phyloP scores from a whole-genome alignment of 495 filamentous ascomycete genomes.

The Podospora appendiculata region DNA sequence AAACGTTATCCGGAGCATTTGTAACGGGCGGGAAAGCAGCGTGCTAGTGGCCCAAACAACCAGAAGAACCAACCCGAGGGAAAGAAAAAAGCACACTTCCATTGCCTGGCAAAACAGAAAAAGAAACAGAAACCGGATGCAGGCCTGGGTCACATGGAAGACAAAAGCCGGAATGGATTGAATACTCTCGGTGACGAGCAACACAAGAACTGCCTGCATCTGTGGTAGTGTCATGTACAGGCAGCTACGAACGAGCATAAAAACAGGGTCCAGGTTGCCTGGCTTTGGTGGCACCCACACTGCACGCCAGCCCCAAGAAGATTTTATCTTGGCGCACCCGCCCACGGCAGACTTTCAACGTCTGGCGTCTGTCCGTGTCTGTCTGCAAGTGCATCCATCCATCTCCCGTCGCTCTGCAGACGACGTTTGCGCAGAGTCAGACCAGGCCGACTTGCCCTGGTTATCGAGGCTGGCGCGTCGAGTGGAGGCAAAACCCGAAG shows the following conservation, averaged over 20 bases:
- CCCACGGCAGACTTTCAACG: not conserved
- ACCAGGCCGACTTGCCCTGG: no score
- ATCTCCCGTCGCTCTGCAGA: no score
- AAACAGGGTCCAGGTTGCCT: constrained; percentile 12
- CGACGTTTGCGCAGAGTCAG: no score
- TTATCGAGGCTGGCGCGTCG: no score
- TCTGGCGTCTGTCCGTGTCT: not conserved
- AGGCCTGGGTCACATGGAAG: not conserved
- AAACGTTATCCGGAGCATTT: constrained; percentile 13
- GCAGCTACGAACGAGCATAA: not conserved
- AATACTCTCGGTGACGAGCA: not conserved
- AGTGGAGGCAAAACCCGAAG: no score
- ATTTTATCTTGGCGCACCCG: constrained; percentile 8
- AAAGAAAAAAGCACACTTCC: no score
- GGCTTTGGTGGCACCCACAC: constrained; percentile 14
- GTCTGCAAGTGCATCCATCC: no score
- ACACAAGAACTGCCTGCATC: no score
- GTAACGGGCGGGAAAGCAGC: constrained; percentile 2
- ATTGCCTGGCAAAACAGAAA: no score
- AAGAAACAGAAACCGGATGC: no score
- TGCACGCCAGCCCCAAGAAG: constrained; percentile 1
- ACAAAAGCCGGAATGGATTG: not conserved
- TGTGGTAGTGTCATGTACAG: not conserved
- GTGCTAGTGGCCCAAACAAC: no score
- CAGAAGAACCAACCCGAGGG: no score